phyloP scores from a whole-genome alignment of 805 yeast genomes.

The Candida easanensis region DNA sequence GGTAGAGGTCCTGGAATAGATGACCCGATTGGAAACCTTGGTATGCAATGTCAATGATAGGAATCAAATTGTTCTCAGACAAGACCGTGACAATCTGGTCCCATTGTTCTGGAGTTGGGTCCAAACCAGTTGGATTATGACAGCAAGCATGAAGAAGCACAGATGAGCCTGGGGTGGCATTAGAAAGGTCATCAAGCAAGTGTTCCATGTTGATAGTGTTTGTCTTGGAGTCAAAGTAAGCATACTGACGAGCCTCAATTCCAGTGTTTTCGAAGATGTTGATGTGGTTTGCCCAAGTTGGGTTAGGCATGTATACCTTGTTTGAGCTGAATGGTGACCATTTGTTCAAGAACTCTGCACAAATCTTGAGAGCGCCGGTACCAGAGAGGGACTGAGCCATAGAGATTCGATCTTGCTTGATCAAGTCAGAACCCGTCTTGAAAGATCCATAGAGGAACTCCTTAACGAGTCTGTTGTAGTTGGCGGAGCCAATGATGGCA shows the following conservation, averaged over 20 bases:
- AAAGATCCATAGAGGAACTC: constrained; percentile 71
- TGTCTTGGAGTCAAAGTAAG: constrained; percentile 63
- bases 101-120: constrained; percentile 84
- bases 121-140: constrained; percentile 96
- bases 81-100: constrained; percentile 63
- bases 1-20: constrained; percentile 66
- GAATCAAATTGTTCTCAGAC: constrained; percentile 58
- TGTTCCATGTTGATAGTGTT: constrained; percentile 66
- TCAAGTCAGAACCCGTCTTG: constrained; percentile 50
- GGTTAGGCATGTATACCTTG: constrained; percentile 69
- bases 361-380: constrained; percentile 88
- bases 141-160: constrained; percentile 91
- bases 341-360: constrained; percentile 69
- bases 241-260: constrained; percentile 56
- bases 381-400: constrained; percentile 91
- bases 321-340: constrained; percentile 44
- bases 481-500: constrained; percentile 76
- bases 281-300: constrained; percentile 93
- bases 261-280: constrained; percentile 79
- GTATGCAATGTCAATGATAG: constrained; percentile 90
- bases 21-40: constrained; percentile 93
- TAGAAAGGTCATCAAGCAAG: constrained; percentile 54
- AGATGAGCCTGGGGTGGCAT: constrained; percentile 55
- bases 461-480: constrained; percentile 64
- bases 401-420: constrained; percentile 60